Evolutionary conservation across 2,329 filamentous ascomycete species (phyloP), one percentile per base, ranked within the genome.

Genomic region (Didymella arachidicola): DNA sequence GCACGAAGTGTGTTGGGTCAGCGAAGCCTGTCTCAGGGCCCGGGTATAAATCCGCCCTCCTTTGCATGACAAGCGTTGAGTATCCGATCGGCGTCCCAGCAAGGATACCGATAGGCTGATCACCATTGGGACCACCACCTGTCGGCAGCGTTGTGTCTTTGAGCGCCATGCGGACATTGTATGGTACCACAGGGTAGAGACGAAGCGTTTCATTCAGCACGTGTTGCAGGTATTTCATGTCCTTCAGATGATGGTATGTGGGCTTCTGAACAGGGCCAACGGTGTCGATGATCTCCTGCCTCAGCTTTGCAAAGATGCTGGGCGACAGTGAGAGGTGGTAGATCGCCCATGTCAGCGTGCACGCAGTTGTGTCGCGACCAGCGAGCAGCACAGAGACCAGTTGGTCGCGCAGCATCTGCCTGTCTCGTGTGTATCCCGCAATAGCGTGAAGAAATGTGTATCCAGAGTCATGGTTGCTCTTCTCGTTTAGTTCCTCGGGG

Each of bases 381-480:
- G 93, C 93, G 16, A 97, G 85, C 2, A 97, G 84, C 11, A 97
- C 85, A 43, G 69, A 72, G 22, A 76, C 84, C 46, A 97, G 82
- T 77, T 97, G 93, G 77, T 97, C 93, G 32, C 92, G 90, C 14
- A 97, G 84, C 4, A 92, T 85, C 53, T 83, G 84, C 25, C 79
- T 74, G 61, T 83, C 80, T 32, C 90, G 87, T 0, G 93, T 97
- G 79, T 92, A 93, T 38, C 84, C 83, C 43, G 92, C 92, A 2
- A 97, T 85, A 29, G 92, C 90, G 77, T 97, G 90, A 19, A 97
- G 84, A 79, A 97, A 96, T 1, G 90, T 96, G 77, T 95, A 93
- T 45, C 84, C 85, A 62, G 84, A 80, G 71, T 91, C 89, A 8
- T 86, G 86, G 71, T 91, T 92, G 55, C 85, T 85, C 78, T 90